Conservation (phyloP, 768 basidiomycete genomes). For the Erythrobasidium yunnanense region DNA sequence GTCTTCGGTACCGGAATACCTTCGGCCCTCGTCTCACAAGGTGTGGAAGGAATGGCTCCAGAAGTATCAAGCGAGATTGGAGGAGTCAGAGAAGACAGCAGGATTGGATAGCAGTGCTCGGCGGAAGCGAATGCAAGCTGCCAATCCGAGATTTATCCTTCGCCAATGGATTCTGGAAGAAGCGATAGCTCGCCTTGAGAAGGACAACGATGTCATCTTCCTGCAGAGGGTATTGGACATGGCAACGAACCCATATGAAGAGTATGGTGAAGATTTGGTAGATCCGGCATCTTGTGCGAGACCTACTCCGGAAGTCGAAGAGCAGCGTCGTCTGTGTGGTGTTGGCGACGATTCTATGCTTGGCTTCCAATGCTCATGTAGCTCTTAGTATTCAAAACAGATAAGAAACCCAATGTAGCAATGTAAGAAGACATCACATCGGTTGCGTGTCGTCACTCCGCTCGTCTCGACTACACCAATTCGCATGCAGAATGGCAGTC, state of each 20-base stretch:
- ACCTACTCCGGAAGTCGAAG: constrained; percentile 28
- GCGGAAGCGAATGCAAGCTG: constrained; percentile 48
- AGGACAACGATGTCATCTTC: constrained; percentile 54
- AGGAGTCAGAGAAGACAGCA: constrained; percentile 39
- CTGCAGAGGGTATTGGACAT: constrained; percentile 81
- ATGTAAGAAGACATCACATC: too few species aligned
- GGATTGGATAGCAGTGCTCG: constrained; percentile 39
- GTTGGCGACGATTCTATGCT: constrained; percentile 28
- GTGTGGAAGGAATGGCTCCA: constrained; percentile 38
- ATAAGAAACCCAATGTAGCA: not conserved
- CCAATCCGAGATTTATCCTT: constrained; percentile 83
- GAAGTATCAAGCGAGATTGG: constrained; percentile 50
- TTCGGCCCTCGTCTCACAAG: not conserved
- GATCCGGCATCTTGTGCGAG: constrained; percentile 43
- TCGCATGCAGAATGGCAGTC: not conserved
- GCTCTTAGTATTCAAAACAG: constrained; percentile 14
- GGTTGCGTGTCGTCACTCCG: too few species aligned
- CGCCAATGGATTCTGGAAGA: constrained; percentile 96
- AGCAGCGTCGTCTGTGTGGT: constrained; percentile 32
- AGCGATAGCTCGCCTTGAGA: constrained; percentile 65
- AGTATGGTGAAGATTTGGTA: constrained; percentile 64
- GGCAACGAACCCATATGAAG: constrained; percentile 71
- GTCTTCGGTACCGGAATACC: not conserved
- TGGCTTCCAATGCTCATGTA: constrained; percentile 38
- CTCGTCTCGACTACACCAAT: too few species aligned